Conservation (phyloP, 352 stramenopile genomes). For the Pythium graminicola region DNA sequence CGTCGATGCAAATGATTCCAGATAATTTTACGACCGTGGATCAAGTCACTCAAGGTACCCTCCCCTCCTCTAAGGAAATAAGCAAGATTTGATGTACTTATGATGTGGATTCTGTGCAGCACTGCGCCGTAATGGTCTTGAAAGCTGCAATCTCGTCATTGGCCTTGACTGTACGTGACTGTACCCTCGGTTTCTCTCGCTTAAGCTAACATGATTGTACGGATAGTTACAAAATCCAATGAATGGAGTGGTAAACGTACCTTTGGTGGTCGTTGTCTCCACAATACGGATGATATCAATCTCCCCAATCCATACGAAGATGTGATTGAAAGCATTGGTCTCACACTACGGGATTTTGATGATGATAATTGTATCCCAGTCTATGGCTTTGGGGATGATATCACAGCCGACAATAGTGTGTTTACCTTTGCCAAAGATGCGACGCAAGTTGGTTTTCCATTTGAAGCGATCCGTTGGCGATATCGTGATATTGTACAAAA, state of each 20-base stretch:
- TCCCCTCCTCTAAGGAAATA: background rate
- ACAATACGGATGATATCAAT: slow-evolving; percentile 47
- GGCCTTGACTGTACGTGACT: slow-evolving; percentile 79
- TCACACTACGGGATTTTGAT: slow-evolving; percentile 71
- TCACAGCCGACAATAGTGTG: slow-evolving; percentile 70
- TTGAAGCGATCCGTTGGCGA: slow-evolving; percentile 57
- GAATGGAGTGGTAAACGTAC: slow-evolving; percentile 84
- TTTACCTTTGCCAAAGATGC: slow-evolving; percentile 54
- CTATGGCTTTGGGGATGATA: slow-evolving; percentile 78
- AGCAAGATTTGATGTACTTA: background rate
- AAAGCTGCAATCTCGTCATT: slow-evolving; percentile 82
- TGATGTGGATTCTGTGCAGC: slow-evolving; percentile 22
- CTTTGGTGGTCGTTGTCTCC: slow-evolving; percentile 62
- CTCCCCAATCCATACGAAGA: slow-evolving; percentile 73
- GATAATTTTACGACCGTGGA: slow-evolving; percentile 64
- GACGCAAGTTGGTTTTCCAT: slow-evolving; percentile 37
- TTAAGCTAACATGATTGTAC: background rate
- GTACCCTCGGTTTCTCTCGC: no score
- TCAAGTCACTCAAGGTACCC: slow-evolving; percentile 41
- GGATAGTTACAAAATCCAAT: slow-evolving; percentile 82
- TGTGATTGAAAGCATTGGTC: slow-evolving; percentile 77
- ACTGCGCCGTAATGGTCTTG: slow-evolving; percentile 65
- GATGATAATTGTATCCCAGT: slow-evolving; percentile 82
- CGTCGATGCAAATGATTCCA: slow-evolving; percentile 44
- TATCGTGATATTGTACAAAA: slow-evolving; percentile 69